Evolutionary conservation across 116 monocot species (phyloP).

Genomic region (Iris pallida): DNA sequence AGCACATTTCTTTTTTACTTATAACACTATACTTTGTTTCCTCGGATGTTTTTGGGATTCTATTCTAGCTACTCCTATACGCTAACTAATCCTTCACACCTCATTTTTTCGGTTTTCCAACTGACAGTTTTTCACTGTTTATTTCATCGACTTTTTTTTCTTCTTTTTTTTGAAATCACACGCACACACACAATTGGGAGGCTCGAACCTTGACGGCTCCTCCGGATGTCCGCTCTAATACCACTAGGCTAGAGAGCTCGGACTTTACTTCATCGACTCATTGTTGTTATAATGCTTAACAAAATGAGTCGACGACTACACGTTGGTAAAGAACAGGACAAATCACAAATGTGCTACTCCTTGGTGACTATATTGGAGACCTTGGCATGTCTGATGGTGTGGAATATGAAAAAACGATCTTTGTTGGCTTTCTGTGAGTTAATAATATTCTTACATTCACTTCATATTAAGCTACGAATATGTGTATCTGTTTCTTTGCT

Average conservation of each 20-base stretch:
- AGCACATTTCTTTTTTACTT: too few relatives aligned
- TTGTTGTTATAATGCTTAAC: conserved; percentile 21
- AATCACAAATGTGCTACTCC: conserved; percentile 74
- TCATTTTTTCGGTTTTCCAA: background rate
- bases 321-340: conserved; percentile 56
- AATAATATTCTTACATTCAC: background rate
- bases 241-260: too few relatives aligned
- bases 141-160: too few relatives aligned
- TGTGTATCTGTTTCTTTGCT: background rate
- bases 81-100: background rate
- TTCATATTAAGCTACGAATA: background rate
- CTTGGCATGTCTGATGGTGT: conserved; percentile 83
- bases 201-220: too few relatives aligned
- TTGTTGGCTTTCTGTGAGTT: conserved; percentile 84
- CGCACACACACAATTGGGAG: too few relatives aligned
- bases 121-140: background rate
- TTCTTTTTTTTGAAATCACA: too few relatives aligned
- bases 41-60: too few relatives aligned
- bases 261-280: background rate
- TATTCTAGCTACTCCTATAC: background rate
- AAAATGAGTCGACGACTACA: conserved; percentile 50
- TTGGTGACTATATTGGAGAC: conserved; percentile 84
- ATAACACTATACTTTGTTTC: too few relatives aligned
- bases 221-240: too few relatives aligned
- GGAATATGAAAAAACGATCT: conserved; percentile 66